Conservation (phyloP, 805 yeast species). For the Barnettozyma sucrosica region DNA sequence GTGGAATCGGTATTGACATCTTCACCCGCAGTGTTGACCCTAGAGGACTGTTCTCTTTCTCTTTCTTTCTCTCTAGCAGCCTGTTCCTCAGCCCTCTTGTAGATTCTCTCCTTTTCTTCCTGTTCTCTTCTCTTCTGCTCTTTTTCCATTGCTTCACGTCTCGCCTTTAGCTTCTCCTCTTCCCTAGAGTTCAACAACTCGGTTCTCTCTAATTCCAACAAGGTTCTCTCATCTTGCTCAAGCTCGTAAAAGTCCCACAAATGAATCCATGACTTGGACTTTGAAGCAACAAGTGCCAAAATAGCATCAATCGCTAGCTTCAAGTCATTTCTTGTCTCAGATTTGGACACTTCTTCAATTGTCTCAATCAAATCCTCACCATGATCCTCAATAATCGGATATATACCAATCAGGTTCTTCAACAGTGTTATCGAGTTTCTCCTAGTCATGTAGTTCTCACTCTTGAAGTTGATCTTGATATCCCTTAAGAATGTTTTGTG, state of each 20-base stretch:
- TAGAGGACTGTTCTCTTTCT: not conserved
- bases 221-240: slow-evolving; percentile 36
- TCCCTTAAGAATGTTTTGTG: slow-evolving; percentile 42
- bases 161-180: slow-evolving; percentile 4
- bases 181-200: slow-evolving; percentile 11
- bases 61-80: slow-evolving; percentile 2
- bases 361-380: slow-evolving; percentile 45
- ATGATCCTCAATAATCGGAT: slow-evolving; percentile 65
- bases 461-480: slow-evolving; percentile 23
- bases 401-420: slow-evolving; percentile 56
- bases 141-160: not conserved
- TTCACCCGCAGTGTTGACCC: slow-evolving; percentile 16
- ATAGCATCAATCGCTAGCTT: slow-evolving; percentile 71
- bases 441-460: slow-evolving; percentile 66
- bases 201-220: slow-evolving; percentile 15
- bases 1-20: not conserved
- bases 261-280: slow-evolving; percentile 44
- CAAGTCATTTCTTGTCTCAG: slow-evolving; percentile 73
- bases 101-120: slow-evolving; percentile 5
- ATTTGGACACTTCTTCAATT: slow-evolving; percentile 41
- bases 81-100: slow-evolving; percentile 3
- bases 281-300: slow-evolving; percentile 56
- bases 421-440: slow-evolving; percentile 75
- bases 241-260: slow-evolving; percentile 53
- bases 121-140: slow-evolving; percentile 1